Evolutionary conservation across 306 rosid species (phyloP), one percentile per base, ranked within the genome.

Genomic region (Trichosanthes truncata): DNA sequence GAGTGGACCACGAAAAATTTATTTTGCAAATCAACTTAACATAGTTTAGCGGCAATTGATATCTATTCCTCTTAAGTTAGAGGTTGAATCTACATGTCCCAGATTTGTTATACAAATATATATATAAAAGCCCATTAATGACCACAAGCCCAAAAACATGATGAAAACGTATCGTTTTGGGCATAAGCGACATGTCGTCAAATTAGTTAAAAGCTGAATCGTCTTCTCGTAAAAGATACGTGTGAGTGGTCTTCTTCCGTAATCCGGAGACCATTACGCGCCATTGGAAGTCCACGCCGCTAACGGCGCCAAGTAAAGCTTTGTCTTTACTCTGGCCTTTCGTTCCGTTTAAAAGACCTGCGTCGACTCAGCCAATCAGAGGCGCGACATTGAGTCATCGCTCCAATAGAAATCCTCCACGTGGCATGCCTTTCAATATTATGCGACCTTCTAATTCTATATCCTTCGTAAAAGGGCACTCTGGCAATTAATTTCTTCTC

Each of bases 341-440:
- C 69, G 40, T 55, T 33, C 41, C 78, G 57, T 73, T 77, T 35
- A 68, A 36, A 60, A 12, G 72, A 81, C 63, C 87, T 77, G 86
- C 94, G 94, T 88, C 31, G 61, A 26, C n/a, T 9, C 84, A 79
- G 77, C 97, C 97, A 95, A 95, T 95, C 21, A 87, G 85, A 60
- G 84, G 7, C 67, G 60, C 17, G 21, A 23, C 8, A 9, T 56
- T 3, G 77, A 43, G 85, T 91, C 84, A 73, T 15, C 11, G 0
- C 0, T 0, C 96, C 96, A 93, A 89, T 91, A 4, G 78, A 0
- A 82, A 2, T 0, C 15, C 0, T 65, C 97, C 99, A 92, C 97
- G 91, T 93, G 90, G 80, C 45, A n/a, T 63, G 13, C 84, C 79
- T 5, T 45, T 4, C 61, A 31, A 49, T 26, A 48, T 14, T 81